Percentiles rank a stretch among this genome's conserved stretches.
Evolutionary conservation across 1,139 yeast genomes (phyloP).

Genomic region (Taphrina pruni): DNA sequence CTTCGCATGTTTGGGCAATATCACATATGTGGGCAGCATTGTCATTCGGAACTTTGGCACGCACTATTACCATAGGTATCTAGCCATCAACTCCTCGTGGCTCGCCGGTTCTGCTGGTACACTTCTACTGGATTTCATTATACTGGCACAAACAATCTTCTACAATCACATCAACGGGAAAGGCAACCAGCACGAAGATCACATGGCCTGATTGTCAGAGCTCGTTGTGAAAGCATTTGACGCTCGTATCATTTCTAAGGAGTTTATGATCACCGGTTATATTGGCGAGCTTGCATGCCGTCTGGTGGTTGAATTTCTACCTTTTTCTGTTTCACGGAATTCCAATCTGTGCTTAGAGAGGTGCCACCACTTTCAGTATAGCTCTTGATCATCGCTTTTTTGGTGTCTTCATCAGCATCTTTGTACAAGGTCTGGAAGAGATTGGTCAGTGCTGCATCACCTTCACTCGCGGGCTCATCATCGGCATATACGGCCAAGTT

Average conservation of each 20-base stretch:
- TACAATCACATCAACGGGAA: slow-evolving; percentile 50
- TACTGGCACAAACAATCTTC: slow-evolving; percentile 68
- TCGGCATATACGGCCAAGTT: slow-evolving; percentile 56
- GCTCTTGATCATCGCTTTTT: slow-evolving; percentile 96
- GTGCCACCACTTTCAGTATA: slow-evolving; percentile 95
- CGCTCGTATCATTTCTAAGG: no score
- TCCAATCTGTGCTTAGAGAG: slow-evolving; percentile 91
- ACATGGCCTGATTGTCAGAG: neutral
- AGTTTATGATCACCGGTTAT: neutral
- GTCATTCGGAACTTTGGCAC: slow-evolving; percentile 52
- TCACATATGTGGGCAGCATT: slow-evolving; percentile 78
- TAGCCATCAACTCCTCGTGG: slow-evolving; percentile 76
- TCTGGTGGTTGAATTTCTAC: slow-evolving; percentile 61
- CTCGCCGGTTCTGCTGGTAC: slow-evolving; percentile 91
- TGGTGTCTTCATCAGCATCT: slow-evolving; percentile 85
- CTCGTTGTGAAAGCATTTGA: no score
- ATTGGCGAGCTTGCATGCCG: slow-evolving; percentile 22
- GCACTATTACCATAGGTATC: slow-evolving; percentile 52
- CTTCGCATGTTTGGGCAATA: slow-evolving; percentile 74
- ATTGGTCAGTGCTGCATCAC: slow-evolving; percentile 64
- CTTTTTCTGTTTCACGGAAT: slow-evolving; percentile 71
- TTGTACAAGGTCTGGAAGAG: slow-evolving; percentile 71
- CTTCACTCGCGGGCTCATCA: slow-evolving; percentile 51
- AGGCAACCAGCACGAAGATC: neutral
- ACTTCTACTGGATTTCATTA: slow-evolving; percentile 76